These are phyloP conservation scores for Clonostachys rosea DNA, from an alignment of 2,329 filamentous ascomycete genomes.

Conservation along the genomic window DNA sequence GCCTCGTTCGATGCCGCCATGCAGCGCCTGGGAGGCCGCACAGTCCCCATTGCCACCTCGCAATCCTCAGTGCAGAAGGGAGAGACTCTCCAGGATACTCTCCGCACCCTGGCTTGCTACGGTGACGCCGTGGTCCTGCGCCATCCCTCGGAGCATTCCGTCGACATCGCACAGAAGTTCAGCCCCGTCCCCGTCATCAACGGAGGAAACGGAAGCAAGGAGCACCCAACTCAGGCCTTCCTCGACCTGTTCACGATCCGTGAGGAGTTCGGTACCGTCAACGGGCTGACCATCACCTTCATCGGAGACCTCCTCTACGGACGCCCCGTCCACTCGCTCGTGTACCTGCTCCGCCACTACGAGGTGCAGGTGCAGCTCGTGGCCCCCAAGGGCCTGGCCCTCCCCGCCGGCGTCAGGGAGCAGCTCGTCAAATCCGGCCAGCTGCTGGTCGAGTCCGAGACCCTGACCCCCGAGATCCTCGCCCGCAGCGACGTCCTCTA, in stretches of 20 bases:
- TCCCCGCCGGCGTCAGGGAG: constrained; percentile 72
- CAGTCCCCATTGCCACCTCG: constrained; percentile 74
- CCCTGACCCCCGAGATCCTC: constrained; percentile 82
- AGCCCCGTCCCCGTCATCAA: constrained; percentile 93
- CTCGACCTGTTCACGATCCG: constrained; percentile 97
- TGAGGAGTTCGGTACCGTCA: constrained; percentile 93
- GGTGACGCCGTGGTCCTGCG: constrained; percentile 93
- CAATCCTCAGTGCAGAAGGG: constrained; percentile 92
- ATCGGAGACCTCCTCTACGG: constrained; percentile 90
- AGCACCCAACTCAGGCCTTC: constrained; percentile 97
- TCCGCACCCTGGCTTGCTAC: constrained; percentile 92
- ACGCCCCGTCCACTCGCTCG: constrained; percentile 89
- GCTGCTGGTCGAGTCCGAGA: constrained; percentile 69
- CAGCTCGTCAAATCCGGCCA: constrained; percentile 71
- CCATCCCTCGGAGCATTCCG: constrained; percentile 79
- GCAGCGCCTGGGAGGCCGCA: constrained; percentile 92
- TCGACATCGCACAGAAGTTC: constrained; percentile 79
- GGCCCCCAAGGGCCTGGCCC: constrained; percentile 70
- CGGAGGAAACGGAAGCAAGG: constrained; percentile 89
- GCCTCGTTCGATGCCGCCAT: constrained; percentile 96
- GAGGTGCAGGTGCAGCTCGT: constrained; percentile 92
- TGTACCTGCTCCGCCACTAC: constrained; percentile 93
- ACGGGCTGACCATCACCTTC: constrained; percentile 94
- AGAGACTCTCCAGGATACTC: constrained; percentile 87
- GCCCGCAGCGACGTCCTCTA: constrained; percentile 88